A percentile compares a stretch with the other conserved stretches of the same genome.
phyloP scores from a whole-genome alignment of 2,329 filamentous ascomycete genomes.

The Neofusicoccum kwambonambiense region DNA sequence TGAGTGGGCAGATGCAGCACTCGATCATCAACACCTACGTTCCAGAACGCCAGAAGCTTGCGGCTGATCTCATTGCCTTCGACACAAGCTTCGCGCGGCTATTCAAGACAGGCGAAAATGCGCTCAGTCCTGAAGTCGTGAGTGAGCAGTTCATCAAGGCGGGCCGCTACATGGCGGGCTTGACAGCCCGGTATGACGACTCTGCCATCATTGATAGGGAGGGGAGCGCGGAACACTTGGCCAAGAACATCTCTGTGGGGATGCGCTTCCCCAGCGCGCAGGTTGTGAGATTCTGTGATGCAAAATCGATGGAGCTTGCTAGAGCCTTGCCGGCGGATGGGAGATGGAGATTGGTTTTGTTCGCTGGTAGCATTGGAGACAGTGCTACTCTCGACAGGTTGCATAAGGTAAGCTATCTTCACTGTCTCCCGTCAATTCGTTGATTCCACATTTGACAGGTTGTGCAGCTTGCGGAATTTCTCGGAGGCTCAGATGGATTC shows the following conservation, averaged over 20 bases:
- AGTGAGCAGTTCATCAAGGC: slow-evolving; percentile 58
- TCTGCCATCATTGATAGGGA: slow-evolving; percentile 47
- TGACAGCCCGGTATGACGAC: slow-evolving; percentile 55
- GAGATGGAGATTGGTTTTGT: slow-evolving; percentile 52
- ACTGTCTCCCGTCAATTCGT: not conserved
- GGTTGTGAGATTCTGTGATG: slow-evolving; percentile 61
- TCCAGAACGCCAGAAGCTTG: slow-evolving; percentile 51
- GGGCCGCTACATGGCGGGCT: slow-evolving; percentile 60
- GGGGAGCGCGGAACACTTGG: slow-evolving; percentile 36
- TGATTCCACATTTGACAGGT: not conserved
- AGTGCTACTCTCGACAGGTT: slow-evolving; percentile 19
- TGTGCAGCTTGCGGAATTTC: not conserved
- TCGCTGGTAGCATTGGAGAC: slow-evolving; percentile 45
- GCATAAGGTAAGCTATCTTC: not conserved
- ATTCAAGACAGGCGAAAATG: slow-evolving; percentile 40
- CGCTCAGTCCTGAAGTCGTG: slow-evolving; percentile 50
- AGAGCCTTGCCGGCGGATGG: slow-evolving; percentile 53
- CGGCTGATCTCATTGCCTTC: slow-evolving; percentile 58
- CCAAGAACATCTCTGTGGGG: slow-evolving; percentile 41
- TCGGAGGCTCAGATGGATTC: slow-evolving; percentile 32
- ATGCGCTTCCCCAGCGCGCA: slow-evolving; percentile 56
- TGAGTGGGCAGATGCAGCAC: slow-evolving; percentile 27
- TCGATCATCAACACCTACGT: slow-evolving; percentile 61
- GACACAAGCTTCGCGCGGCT: slow-evolving; percentile 56
- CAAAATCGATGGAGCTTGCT: slow-evolving; percentile 54